These are phyloP conservation scores for Puccinellia tenuiflora DNA, from an alignment of 176 grass and related monocot genomes.

Conservation along the genomic window DNA sequence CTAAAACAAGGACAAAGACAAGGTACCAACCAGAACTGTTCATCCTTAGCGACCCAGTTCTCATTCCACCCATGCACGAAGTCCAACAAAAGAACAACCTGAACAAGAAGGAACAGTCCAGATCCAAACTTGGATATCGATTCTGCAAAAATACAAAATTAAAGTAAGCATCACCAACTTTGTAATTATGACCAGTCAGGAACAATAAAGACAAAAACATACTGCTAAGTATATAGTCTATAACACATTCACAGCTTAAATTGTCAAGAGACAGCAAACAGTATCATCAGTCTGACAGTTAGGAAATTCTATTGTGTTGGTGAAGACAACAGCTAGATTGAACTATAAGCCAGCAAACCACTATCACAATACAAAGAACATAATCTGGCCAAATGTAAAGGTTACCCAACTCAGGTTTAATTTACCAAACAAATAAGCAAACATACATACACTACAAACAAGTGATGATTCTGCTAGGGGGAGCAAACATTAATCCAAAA, in stretches of 20 bases:
- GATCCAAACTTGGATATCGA: conserved; percentile 95
- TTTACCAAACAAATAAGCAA: background rate
- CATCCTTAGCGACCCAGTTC: conserved; percentile 93
- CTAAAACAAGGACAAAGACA: background rate
- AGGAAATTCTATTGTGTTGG: background rate
- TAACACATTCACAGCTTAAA: background rate
- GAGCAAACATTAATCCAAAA: background rate
- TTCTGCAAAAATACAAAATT: conserved; percentile 48
- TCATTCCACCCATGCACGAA: conserved; percentile 98
- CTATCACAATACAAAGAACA: background rate
- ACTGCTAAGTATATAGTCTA: background rate
- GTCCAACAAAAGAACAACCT: conserved; percentile 94
- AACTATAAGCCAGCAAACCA: background rate
- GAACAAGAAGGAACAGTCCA: conserved; percentile 93
- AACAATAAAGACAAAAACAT: conserved; percentile 12
- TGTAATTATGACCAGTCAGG: background rate
- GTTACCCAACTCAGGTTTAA: background rate
- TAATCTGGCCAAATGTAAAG: background rate
- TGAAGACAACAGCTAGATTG: background rate
- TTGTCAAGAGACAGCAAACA: background rate
- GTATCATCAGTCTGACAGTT: background rate
- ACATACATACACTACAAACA: background rate
- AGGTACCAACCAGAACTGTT: conserved; percentile 76
- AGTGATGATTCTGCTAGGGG: background rate
- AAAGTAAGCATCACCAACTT: background rate